phyloP scores from a whole-genome alignment of 2,329 filamentous ascomycete genomes.

The Fusarium sarcochroum region DNA sequence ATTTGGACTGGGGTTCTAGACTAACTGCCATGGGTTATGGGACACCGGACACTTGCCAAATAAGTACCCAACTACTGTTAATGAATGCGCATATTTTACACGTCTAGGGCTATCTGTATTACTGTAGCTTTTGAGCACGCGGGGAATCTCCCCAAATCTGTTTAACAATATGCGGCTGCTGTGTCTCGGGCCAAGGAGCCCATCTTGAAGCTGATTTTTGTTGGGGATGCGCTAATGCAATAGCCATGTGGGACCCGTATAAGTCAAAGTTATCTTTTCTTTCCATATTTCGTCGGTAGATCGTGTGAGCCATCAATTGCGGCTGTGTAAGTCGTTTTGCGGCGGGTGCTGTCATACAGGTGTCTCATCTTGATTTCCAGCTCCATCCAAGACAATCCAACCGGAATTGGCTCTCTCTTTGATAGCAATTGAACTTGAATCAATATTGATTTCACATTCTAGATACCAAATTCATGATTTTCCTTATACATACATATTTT shows the following conservation, averaged over 20 bases:
- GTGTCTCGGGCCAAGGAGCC: constrained; percentile 3
- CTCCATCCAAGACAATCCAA: too few species aligned
- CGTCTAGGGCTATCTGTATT: background rate
- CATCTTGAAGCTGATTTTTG: constrained; percentile 43
- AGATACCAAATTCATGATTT: background rate
- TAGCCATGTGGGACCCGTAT: constrained; percentile 38
- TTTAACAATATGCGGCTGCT: constrained; percentile 35
- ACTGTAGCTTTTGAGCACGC: constrained; percentile 21
- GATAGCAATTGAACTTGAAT: background rate
- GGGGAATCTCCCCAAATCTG: constrained; percentile 39
- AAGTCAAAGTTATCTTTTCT: constrained; percentile 13
- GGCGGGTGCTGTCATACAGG: constrained; percentile 16
- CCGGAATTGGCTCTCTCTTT: too few species aligned
- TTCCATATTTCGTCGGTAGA: background rate
- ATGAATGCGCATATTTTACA: background rate
- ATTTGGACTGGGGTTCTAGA: constrained; percentile 25
- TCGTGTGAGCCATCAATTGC: constrained; percentile 15
- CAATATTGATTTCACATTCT: background rate
- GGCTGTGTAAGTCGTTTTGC: constrained; percentile 20
- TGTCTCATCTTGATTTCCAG: background rate
- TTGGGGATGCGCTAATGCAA: constrained; percentile 51
- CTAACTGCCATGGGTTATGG: constrained; percentile 17
- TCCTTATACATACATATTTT: background rate
- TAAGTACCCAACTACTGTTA: constrained; percentile 2
- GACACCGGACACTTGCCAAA: constrained; percentile 3